A percentile compares a stretch with the other conserved stretches of the same genome.
Conservation (phyloP, 495 filamentous ascomycete genomes). For the Aspergillus heteromorphus region DNA sequence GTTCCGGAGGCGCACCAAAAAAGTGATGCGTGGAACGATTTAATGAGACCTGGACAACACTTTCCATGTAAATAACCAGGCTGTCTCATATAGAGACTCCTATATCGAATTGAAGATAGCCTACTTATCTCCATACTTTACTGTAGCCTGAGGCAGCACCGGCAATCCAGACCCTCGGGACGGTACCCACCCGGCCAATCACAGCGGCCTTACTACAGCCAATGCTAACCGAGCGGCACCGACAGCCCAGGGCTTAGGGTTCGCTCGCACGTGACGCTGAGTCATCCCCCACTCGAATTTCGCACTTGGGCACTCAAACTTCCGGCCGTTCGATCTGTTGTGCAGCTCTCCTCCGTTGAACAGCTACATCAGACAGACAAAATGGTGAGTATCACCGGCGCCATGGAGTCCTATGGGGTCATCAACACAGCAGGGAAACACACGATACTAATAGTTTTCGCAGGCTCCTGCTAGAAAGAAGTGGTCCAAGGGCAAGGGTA, state of each 20-base stretch:
- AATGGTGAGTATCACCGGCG: slow-evolving; percentile 39
- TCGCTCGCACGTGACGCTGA: slow-evolving; percentile 21
- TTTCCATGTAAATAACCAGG: too few relatives aligned
- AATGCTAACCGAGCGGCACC: slow-evolving; percentile 25
- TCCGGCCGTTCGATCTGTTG: slow-evolving; percentile 19
- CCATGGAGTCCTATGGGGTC: slow-evolving; percentile 2
- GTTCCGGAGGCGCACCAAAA: background rate
- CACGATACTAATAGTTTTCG: slow-evolving; percentile 20
- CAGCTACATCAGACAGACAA: slow-evolving; percentile 46
- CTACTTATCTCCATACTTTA: too few relatives aligned
- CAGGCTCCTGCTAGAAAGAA: slow-evolving; percentile 96
- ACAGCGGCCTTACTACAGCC: background rate
- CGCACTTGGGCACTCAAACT: slow-evolving; percentile 34
- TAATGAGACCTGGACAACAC: background rate
- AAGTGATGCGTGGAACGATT: background rate
- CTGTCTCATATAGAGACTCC: too few relatives aligned
- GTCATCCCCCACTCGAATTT: slow-evolving; percentile 48
- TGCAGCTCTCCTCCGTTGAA: slow-evolving; percentile 36
- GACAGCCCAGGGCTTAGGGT: slow-evolving; percentile 42
- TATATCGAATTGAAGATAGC: too few relatives aligned
- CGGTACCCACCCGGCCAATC: background rate
- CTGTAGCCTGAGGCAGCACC: slow-evolving; percentile 1
- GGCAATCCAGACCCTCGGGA: background rate
- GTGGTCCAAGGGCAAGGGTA: slow-evolving; percentile 99
- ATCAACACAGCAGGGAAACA: background rate